A percentile compares a stretch with the other conserved stretches of the same genome.
Conservation (phyloP, 164 flowering plant species). For the Annona cherimola region DNA sequence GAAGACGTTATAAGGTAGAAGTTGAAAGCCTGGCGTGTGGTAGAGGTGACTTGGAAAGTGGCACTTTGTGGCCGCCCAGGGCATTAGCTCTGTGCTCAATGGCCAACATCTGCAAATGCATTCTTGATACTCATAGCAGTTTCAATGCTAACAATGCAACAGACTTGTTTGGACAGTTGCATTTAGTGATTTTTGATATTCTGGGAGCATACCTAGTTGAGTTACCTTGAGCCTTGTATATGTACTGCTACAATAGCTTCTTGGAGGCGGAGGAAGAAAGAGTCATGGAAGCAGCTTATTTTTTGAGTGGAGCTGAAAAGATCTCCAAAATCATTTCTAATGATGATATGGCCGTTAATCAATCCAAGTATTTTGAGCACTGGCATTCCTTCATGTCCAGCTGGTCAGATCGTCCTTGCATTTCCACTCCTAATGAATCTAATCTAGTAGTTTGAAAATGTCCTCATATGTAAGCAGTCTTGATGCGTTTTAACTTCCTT, state of each 20-base stretch:
- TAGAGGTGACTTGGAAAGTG: constrained; percentile 25
- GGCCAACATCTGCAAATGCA: constrained; percentile 42
- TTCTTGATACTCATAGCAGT: constrained; percentile 12
- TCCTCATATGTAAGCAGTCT: too few species aligned
- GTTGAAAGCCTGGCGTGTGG: constrained; percentile 16
- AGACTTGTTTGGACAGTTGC: background rate
- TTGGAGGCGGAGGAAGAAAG: background rate
- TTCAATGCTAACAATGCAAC: background rate
- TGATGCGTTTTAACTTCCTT: too few species aligned
- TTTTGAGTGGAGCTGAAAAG: background rate
- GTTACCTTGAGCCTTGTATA: background rate
- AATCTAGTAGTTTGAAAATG: too few species aligned
- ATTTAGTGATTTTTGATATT: background rate
- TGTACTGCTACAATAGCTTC: background rate
- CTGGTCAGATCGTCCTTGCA: too few species aligned
- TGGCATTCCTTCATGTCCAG: background rate
- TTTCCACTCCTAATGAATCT: too few species aligned
- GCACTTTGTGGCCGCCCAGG: constrained; percentile 11
- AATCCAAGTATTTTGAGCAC: background rate
- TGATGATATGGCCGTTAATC: background rate
- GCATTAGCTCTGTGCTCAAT: constrained; percentile 52
- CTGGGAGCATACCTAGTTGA: background rate
- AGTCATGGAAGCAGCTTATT: background rate
- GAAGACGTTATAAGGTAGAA: constrained; percentile 28
- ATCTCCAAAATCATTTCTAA: too few species aligned